These are phyloP conservation scores for Quercus variabilis DNA, from an alignment of 306 rosid species.

Conservation along the genomic window DNA sequence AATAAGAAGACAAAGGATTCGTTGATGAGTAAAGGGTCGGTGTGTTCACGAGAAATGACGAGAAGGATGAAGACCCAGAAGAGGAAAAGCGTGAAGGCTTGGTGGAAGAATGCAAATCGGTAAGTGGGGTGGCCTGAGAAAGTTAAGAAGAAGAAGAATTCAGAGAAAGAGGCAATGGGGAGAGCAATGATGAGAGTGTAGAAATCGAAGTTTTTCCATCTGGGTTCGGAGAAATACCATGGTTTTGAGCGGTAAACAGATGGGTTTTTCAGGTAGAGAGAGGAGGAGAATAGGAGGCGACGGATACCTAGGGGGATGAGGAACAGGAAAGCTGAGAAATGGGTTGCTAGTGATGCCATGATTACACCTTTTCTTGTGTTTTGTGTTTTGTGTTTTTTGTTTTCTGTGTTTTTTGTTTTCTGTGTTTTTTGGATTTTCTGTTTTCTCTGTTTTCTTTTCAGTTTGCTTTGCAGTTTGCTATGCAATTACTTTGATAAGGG, in stretches of 20 bases:
- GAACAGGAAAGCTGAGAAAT: constrained; percentile 62
- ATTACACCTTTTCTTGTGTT: neutral
- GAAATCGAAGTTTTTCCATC: constrained; percentile 69
- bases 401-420: constrained; percentile 17
- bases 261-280: constrained; percentile 72
- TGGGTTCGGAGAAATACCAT: constrained; percentile 74
- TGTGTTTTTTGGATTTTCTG: no score
- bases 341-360: constrained; percentile 77
- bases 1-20: constrained; percentile 20
- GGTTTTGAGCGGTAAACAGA: constrained; percentile 67
- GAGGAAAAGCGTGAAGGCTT: constrained; percentile 47
- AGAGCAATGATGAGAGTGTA: constrained; percentile 56
- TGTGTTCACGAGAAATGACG: constrained; percentile 39
- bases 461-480: no score
- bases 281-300: constrained; percentile 66
- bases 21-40: constrained; percentile 25
- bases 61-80: constrained; percentile 63
- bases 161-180: constrained; percentile 70
- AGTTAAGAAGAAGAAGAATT: constrained; percentile 55
- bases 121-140: constrained; percentile 65
- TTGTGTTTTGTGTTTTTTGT: constrained; percentile 7
- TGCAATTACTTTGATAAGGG: no score
- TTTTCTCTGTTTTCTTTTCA: constrained; percentile 21
- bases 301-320: constrained; percentile 62
- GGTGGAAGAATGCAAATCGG: constrained; percentile 61